phyloP scores from a whole-genome alignment of 176 grass and related monocot genomes.

The Raddia distichophylla region DNA sequence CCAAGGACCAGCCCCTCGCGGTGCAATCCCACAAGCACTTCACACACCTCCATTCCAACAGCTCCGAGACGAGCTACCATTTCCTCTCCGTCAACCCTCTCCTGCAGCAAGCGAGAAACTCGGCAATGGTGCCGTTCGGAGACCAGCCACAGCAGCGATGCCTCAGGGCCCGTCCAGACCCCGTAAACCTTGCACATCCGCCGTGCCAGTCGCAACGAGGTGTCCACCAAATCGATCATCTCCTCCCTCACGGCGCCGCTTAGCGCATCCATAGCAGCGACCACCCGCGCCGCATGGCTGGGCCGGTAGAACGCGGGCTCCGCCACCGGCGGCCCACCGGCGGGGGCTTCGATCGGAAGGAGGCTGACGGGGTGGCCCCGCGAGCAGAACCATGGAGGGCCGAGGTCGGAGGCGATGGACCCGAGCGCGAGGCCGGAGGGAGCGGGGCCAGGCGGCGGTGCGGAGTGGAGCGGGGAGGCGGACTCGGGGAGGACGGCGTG shows the following conservation, averaged over 20 bases:
- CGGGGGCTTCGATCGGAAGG: slow-evolving; percentile 18
- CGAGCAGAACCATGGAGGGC: slow-evolving; percentile 35
- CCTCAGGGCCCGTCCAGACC: slow-evolving; percentile 55
- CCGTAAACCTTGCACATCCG: slow-evolving; percentile 71
- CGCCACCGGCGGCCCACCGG: background rate
- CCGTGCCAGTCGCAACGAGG: slow-evolving; percentile 40
- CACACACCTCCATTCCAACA: slow-evolving; percentile 63
- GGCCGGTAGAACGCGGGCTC: slow-evolving; percentile 43
- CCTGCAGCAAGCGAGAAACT: slow-evolving; percentile 22
- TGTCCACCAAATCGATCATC: slow-evolving; percentile 53
- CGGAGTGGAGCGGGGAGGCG: slow-evolving; percentile 31
- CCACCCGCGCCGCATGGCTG: slow-evolving; percentile 37
- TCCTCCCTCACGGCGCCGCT: slow-evolving; percentile 52
- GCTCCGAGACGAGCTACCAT: slow-evolving; percentile 44
- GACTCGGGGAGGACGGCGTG: slow-evolving; percentile 40
- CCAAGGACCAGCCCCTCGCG: slow-evolving; percentile 57
- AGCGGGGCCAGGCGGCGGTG: slow-evolving; percentile 14
- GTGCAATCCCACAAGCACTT: slow-evolving; percentile 72
- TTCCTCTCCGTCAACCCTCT: slow-evolving; percentile 28
- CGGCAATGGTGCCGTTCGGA: slow-evolving; percentile 49
- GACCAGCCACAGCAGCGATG: slow-evolving; percentile 67
- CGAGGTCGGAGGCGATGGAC: slow-evolving; percentile 47
- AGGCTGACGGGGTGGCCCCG: slow-evolving; percentile 36
- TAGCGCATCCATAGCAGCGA: slow-evolving; percentile 35
- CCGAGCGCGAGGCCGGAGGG: slow-evolving; percentile 42